A percentile compares a stretch with the other conserved stretches of the same genome.
phyloP scores from a whole-genome alignment of 352 stramenopile species.

The Phytopythium kandeliae region DNA sequence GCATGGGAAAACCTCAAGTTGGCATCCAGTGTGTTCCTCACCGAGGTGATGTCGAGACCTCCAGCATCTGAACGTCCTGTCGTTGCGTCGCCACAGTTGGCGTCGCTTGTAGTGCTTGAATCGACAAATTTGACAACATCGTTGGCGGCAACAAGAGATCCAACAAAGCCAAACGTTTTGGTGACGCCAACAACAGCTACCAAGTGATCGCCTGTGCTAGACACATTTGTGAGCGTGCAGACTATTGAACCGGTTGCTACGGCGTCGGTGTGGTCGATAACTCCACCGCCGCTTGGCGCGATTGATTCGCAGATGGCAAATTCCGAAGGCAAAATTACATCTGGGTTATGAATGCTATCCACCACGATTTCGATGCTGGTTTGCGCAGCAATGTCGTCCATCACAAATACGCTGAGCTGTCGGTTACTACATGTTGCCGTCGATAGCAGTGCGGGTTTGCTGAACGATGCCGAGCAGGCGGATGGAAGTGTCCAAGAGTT shows the following conservation, averaged over 20 bases:
- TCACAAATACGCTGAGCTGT: slow-evolving; percentile 24
- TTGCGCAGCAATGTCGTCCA: slow-evolving; percentile 30
- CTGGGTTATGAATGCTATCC: slow-evolving; percentile 38
- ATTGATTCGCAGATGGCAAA: slow-evolving; percentile 19
- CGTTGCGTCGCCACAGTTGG: slow-evolving; percentile 36
- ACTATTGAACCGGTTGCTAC: slow-evolving; percentile 30
- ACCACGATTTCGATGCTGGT: slow-evolving; percentile 31
- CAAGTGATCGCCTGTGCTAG: slow-evolving; percentile 32
- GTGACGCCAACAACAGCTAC: slow-evolving; percentile 40
- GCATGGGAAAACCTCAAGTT: slow-evolving; percentile 40
- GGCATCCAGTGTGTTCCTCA: slow-evolving; percentile 17
- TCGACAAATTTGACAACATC: slow-evolving; percentile 69
- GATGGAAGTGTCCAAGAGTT: slow-evolving; percentile 36
- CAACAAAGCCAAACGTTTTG: slow-evolving; percentile 48
- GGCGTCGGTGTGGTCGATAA: slow-evolving; percentile 31
- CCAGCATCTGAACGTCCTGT: slow-evolving; percentile 43
- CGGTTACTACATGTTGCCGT: slow-evolving; percentile 26
- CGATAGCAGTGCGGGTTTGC: slow-evolving; percentile 22
- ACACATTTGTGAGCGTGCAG: slow-evolving; percentile 31
- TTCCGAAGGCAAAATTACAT: slow-evolving; percentile 22
- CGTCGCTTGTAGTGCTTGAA: slow-evolving; percentile 39
- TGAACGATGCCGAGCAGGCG: slow-evolving; percentile 24
- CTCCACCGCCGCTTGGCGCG: slow-evolving; percentile 28
- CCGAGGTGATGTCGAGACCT: slow-evolving; percentile 24
- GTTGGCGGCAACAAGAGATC: slow-evolving; percentile 20